phyloP scores from a whole-genome alignment of 805 yeast species.

The Saturnispora mendoncae region DNA sequence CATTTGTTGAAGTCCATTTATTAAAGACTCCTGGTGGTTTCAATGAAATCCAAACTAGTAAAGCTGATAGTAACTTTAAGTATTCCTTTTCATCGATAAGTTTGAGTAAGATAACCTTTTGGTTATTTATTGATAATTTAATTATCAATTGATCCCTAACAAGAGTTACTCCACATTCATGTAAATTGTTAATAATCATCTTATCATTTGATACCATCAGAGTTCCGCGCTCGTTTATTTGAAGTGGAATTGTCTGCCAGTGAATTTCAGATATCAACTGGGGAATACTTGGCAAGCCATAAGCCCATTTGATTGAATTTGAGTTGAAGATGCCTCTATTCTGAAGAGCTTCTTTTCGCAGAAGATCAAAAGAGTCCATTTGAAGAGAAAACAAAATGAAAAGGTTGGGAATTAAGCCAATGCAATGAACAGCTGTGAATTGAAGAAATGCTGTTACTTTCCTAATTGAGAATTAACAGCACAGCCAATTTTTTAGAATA shows the following conservation, averaged over 20 bases:
- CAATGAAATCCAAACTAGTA: slow-evolving; percentile 44
- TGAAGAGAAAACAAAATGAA: neutral
- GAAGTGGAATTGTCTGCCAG: slow-evolving; percentile 22
- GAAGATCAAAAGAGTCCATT: neutral
- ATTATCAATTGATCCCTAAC: slow-evolving; percentile 29
- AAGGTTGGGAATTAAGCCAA: neutral
- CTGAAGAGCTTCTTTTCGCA: neutral
- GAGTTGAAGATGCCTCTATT: slow-evolving; percentile 8
- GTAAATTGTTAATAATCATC: slow-evolving; percentile 22
- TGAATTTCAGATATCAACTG: slow-evolving; percentile 3
- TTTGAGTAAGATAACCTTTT: slow-evolving; percentile 24
- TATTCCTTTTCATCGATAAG: slow-evolving; percentile 32
- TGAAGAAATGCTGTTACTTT: too few relatives aligned
- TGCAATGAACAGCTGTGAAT: too few relatives aligned
- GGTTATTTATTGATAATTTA: slow-evolving; percentile 32
- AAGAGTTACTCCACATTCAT: slow-evolving; percentile 24
- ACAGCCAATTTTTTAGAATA: too few relatives aligned
- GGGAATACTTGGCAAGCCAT: slow-evolving; percentile 3
- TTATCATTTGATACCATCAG: slow-evolving; percentile 17
- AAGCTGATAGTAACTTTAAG: slow-evolving; percentile 32
- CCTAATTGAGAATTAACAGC: too few relatives aligned
- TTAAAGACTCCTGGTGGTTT: slow-evolving; percentile 37
- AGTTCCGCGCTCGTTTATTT: slow-evolving; percentile 23
- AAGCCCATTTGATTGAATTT: slow-evolving; percentile 9
- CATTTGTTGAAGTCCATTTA: slow-evolving; percentile 40